These are phyloP conservation scores for Porcisia hertigi DNA, from an alignment of 208 protist genomes.

Conservation along the genomic window DNA sequence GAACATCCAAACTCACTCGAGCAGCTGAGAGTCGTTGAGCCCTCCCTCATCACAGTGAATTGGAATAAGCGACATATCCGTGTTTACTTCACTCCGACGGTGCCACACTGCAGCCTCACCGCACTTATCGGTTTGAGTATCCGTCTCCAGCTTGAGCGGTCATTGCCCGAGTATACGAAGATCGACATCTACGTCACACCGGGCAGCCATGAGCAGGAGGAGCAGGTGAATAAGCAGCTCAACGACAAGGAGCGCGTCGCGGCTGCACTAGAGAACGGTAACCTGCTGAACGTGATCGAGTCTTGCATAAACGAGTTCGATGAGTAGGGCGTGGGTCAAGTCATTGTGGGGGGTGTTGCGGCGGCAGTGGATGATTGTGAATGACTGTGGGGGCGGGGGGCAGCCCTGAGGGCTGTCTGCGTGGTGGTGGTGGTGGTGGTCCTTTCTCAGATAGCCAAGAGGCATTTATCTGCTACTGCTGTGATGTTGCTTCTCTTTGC, in stretches of 20 bases:
- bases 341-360: too few relatives aligned
- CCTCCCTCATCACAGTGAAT: constrained; percentile 90
- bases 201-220: constrained; percentile 94
- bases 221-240: constrained; percentile 98
- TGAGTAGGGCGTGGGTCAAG: constrained; percentile 5
- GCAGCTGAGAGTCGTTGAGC: constrained; percentile 96
- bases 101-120: constrained; percentile 98
- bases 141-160: constrained; percentile 94
- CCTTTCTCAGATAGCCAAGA: too few relatives aligned
- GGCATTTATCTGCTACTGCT: too few relatives aligned
- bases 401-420: neutral
- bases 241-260: constrained; percentile 99
- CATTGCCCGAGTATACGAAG: constrained; percentile 95
- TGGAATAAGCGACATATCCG: constrained; percentile 64
- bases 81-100: constrained; percentile 98
- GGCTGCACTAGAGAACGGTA: constrained; percentile 96
- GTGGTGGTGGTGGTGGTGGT: too few relatives aligned
- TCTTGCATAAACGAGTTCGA: constrained; percentile 83
- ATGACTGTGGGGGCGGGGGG: neutral
- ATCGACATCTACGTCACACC: constrained; percentile 92
- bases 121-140: constrained; percentile 98
- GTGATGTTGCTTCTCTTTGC: too few relatives aligned
- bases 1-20: constrained; percentile 98
- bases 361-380: neutral
- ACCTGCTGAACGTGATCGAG: constrained; percentile 86